Evolutionary conservation across 352 stramenopile genomes (phyloP), one percentile per base, ranked within the genome.

Genomic region (Phytophthora sojae): DNA sequence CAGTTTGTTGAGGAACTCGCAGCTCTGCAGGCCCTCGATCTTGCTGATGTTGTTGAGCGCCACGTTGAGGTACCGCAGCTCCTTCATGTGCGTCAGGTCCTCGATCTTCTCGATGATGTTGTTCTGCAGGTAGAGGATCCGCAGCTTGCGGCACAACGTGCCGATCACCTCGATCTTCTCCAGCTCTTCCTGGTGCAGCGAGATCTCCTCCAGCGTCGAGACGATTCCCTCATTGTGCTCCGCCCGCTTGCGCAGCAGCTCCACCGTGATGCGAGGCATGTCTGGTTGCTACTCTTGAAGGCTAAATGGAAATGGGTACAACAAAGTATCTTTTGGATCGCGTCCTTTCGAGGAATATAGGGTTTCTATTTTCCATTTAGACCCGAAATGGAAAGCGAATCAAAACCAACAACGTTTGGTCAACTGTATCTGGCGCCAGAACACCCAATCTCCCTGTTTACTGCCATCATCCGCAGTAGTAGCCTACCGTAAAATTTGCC

Each of bases 91-190:
- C 73, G 92, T 89, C 56, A 99, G 75, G 71, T 98, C 93, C 64
- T 97, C 84, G 42, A 99, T 98, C 49, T 90, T 89, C 11, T 90
- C 75, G 67, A 99, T 98, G 68, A 99, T 98, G 79, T 99, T 99
- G 84, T 99, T 99, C 69, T 98, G 95, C 39, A 99, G 82, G 64
- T 98, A 97, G 17, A 99, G 67, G 53, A 99, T 99, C 60, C 95
- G 96, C 19, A 99, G 72, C 59, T 95, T 93, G 32, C 92, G 84
- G 61, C 96, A 99, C 17, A 90, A 88, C 59, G 80, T 85, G 42
- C 93, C 94, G 50, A 99, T 89, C 8, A 97, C 78, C 25, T 96
- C 80, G 67, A 99, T 98, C 59, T 85, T 86, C 77, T 98, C 94
- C 45, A 99, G 77, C 72, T 99, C 95, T 70, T 98, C 93, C 79